Evolutionary conservation across 805 yeast species (phyloP).

Genomic region (Hanseniaspora guilliermondii): DNA sequence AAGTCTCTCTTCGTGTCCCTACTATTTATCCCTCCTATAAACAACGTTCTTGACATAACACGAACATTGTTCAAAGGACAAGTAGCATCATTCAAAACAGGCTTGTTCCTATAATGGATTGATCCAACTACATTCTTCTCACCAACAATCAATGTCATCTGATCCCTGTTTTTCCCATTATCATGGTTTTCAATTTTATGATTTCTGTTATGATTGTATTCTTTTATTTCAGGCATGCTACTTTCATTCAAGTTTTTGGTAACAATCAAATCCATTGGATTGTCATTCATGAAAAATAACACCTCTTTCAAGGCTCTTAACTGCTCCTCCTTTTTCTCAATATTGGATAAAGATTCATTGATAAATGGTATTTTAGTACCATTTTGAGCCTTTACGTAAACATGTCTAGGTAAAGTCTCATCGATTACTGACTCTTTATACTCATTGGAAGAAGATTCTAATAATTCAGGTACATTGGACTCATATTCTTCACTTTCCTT

Average conservation of each 20-base stretch:
- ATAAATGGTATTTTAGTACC: not conserved
- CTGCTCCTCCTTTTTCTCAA: conserved; percentile 13
- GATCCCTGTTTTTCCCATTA: conserved; percentile 19
- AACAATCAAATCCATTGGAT: conserved; percentile 1
- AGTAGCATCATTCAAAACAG: conserved; percentile 54
- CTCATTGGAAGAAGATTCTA: not conserved
- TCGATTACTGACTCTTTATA: not conserved
- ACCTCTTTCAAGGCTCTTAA: conserved; percentile 3
- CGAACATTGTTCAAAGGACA: conserved; percentile 69
- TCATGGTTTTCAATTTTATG: conserved; percentile 13
- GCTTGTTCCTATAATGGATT: conserved; percentile 65
- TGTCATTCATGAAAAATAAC: conserved; percentile 6
- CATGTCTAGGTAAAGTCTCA: conserved; percentile 18
- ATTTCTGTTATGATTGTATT: conserved; percentile 9
- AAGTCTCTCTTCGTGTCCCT: conserved; percentile 67
- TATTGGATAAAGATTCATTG: conserved; percentile 2
- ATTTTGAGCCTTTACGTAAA: conserved; percentile 10
- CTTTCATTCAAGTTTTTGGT: conserved; percentile 4
- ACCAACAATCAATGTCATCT: conserved; percentile 30
- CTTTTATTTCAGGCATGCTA: not conserved
- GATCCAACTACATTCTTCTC: conserved; percentile 60
- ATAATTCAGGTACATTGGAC: not conserved
- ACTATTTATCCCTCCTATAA: conserved; percentile 86
- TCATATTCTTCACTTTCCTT: conserved; percentile 48
- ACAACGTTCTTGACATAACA: conserved; percentile 79